These are phyloP conservation scores for Phialophora macrospora DNA, from an alignment of 2,329 filamentous ascomycete species.

Conservation along the genomic window DNA sequence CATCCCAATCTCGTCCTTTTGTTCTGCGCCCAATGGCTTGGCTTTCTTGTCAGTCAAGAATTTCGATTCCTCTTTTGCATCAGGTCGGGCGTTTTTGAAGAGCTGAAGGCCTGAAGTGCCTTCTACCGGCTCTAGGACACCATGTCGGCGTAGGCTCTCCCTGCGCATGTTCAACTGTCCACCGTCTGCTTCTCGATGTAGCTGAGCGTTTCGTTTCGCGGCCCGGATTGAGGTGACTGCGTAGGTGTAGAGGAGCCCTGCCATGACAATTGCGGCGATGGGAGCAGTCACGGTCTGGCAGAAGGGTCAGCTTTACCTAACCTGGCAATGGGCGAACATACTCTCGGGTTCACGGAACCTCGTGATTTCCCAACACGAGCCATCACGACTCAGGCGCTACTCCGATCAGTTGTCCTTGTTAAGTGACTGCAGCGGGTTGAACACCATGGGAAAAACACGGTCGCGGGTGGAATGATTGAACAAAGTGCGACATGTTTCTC, in stretches of 20 bases:
- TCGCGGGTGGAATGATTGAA: neutral
- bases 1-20: slow-evolving; percentile 31
- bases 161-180: slow-evolving; percentile 40
- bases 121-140: slow-evolving; percentile 36
- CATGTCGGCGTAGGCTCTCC: slow-evolving; percentile 39
- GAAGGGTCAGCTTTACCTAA: neutral
- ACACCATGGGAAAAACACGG: neutral
- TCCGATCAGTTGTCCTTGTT: neutral
- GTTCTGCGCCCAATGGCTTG: slow-evolving; percentile 25
- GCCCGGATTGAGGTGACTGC: slow-evolving; percentile 68
- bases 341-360: slow-evolving; percentile 29
- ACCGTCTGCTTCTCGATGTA: slow-evolving; percentile 50
- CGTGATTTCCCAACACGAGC: slow-evolving; percentile 19
- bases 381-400: slow-evolving; percentile 13
- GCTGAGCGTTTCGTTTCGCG: slow-evolving; percentile 68
- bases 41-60: slow-evolving; percentile 33
- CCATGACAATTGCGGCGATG: slow-evolving; percentile 68
- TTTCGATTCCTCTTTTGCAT: slow-evolving; percentile 32
- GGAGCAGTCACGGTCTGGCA: slow-evolving; percentile 61
- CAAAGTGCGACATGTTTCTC: neutral
- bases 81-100: slow-evolving; percentile 33
- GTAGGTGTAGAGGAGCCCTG: slow-evolving; percentile 64
- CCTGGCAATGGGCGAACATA: slow-evolving; percentile 13
- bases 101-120: slow-evolving; percentile 37
- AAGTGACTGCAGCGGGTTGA: neutral